Evolutionary conservation across 176 grass and related monocot genomes (phyloP), one percentile per base, ranked within the genome.

Genomic region (Cenchrus purpureus): DNA sequence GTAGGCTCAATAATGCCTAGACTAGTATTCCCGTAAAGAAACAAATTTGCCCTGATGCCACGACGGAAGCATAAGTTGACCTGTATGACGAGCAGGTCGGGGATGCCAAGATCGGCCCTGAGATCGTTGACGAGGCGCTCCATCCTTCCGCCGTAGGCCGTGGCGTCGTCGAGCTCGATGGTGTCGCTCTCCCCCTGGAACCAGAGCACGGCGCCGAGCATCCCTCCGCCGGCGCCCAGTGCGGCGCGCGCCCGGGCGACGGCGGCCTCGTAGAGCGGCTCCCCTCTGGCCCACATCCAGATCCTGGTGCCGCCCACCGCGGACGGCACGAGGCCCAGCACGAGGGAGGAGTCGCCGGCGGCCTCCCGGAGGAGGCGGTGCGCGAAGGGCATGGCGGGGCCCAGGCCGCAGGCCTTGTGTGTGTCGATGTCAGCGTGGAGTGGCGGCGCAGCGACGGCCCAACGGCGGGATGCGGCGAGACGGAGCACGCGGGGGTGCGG

Each of bases 161-260:
- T 87, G 5, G 96, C 96, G 69, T 98, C 93, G 55, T 85, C 88
- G 4, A 67, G 66, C 55, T 73, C 65, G 66, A 95, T 68, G 60
- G 96, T 98, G 70, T 98, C 96, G 57, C 91, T 95, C 91, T 98
- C 93, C 74, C 95, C 96, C 87, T 95, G 96, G 86, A 90, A 95
- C 96, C 96, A 98, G 15, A 98, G 68, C 67, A 98, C 86, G 52
- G 91, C 96, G 64, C 65, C 93, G 62, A 98, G 65, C 25, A 15
- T 79, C 4, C 96, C 91, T 5, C 89, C 87, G 22, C 91, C 82
- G 56, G 59, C 71, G 5, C 13, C 69, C 14, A 83, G 56, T 12
- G 95, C 87, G n/a, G 91, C 87, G 86, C 79, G 89, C 70, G 91
- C 17, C 66, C 96, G 65, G 53, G 48, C 78, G 83, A 98, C 87